Base-by-base conservation (phyloP, 2,329 filamentous ascomycete genomes). In the Aspergillus sp. region DNA sequence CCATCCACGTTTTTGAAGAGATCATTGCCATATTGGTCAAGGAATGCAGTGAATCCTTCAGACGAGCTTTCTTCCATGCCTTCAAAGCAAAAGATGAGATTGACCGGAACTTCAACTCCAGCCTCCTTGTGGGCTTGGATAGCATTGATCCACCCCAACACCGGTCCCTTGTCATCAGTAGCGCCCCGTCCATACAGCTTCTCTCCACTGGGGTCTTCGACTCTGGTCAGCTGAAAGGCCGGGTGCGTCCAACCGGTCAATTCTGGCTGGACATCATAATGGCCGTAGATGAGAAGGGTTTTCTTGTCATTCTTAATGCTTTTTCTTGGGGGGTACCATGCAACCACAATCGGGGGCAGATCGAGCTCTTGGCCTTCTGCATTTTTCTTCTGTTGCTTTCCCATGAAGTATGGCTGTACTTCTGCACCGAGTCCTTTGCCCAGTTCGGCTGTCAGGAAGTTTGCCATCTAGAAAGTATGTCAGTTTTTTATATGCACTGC, bases 61-160 rank as follows among this genome's bases (percentile, higher is more conserved):
- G 87, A 91, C 31, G 88, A 89, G 65, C 90, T 90, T 73, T 95
- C 89, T 72, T 95, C 89, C 89, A 95, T 94, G 36, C 89, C 89
- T 76, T 94, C 89, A 58, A 95, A 94, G 75, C 88, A 94, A 87
- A 94, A 93, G 51, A 94, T 77, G 51, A 94, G 76, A 72, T 94
- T 94, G 60, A 94, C 88, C 4, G 44, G 40, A 28, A 46, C 8
- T 7, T 46, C 40, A n/a, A 43, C 13, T 6, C 13, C 28, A 4
- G 44, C 40, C 29, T 40, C 29, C 28, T 46, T 28, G 27, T 43
- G 30, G n/a, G 44, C 44, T n/a, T 46, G 36, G 10, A 46, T 11
- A 7, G 32, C 40, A 39, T 40, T 43, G 9, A 46, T 31, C 44
- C 44, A 46, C 4, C 7, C 40, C 8, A 42, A 5, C 5, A 46